These are phyloP conservation scores for Mariannaea sp. DNA, from an alignment of 2,329 filamentous ascomycete species.

Conservation along the genomic window DNA sequence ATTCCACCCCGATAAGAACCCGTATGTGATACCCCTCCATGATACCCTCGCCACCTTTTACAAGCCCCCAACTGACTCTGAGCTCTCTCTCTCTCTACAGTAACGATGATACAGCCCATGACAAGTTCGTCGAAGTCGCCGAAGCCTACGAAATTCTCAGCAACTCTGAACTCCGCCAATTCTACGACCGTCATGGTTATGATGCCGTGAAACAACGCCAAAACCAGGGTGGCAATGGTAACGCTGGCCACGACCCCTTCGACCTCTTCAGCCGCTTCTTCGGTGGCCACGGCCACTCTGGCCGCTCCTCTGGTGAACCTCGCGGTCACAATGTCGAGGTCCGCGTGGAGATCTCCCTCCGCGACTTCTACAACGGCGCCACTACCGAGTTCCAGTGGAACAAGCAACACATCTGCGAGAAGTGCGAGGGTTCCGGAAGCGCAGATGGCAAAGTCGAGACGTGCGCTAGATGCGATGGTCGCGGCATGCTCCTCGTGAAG, in stretches of 20 bases:
- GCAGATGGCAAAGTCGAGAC: slow-evolving; percentile 82
- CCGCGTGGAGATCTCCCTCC: slow-evolving; percentile 75
- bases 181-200: slow-evolving; percentile 94
- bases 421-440: slow-evolving; percentile 84
- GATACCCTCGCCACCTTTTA: not conserved
- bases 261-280: slow-evolving; percentile 98
- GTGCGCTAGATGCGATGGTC: slow-evolving; percentile 77
- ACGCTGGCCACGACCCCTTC: slow-evolving; percentile 80
- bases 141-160: slow-evolving; percentile 95
- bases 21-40: slow-evolving; percentile 65
- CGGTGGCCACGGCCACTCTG: slow-evolving; percentile 85
- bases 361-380: slow-evolving; percentile 90
- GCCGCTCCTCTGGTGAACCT: slow-evolving; percentile 72
- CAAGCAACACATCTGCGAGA: slow-evolving; percentile 92
- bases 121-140: slow-evolving; percentile 92
- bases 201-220: slow-evolving; percentile 86
- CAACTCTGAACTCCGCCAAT: slow-evolving; percentile 76
- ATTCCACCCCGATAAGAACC: slow-evolving; percentile 97
- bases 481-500: slow-evolving; percentile 84
- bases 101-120: slow-evolving; percentile 76
- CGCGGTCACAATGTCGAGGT: slow-evolving; percentile 90
- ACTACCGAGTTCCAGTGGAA: slow-evolving; percentile 88
- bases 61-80: not conserved
- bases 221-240: slow-evolving; percentile 62
- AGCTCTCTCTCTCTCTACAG: slow-evolving; percentile 56